Conservation (phyloP, 352 stramenopile species). For the Thraustochytrium striatum region DNA sequence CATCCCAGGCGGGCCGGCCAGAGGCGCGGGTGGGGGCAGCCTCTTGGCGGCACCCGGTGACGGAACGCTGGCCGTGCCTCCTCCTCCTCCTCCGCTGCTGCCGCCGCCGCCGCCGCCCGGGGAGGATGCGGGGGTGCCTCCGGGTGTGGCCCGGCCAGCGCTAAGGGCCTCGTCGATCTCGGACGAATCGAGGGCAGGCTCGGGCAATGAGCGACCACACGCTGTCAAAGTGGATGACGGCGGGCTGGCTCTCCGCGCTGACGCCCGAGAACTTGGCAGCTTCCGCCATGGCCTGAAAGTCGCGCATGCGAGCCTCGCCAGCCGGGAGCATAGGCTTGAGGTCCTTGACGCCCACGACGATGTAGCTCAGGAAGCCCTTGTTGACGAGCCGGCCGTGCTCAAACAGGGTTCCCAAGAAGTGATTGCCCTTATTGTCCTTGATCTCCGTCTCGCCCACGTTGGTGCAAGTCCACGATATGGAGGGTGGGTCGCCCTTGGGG, state of each 20-base stretch:
- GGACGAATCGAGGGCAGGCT: neutral
- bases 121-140: too few species aligned
- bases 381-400: constrained; percentile 11
- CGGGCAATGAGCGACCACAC: constrained; percentile 10
- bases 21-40: too few species aligned
- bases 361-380: constrained; percentile 16
- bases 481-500: neutral
- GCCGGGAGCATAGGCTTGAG: constrained; percentile 1
- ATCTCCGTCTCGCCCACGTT: neutral
- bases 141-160: too few species aligned
- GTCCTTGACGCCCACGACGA: constrained; percentile 29
- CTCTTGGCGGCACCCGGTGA: too few species aligned
- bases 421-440: constrained; percentile 22
- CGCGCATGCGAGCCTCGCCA: neutral
- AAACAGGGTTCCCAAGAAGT: constrained; percentile 3
- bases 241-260: neutral
- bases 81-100: too few species aligned
- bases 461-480: constrained; percentile 7
- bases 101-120: too few species aligned
- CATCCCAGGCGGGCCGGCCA: too few species aligned
- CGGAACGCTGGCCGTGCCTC: too few species aligned
- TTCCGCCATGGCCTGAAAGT: neutral
- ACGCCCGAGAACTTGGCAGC: neutral
- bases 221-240: constrained; percentile 8
- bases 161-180: neutral